A percentile compares a stretch with the other conserved stretches of the same genome.
phyloP scores from a whole-genome alignment of 2,329 filamentous ascomycete genomes.

The Xylaria sp. region DNA sequence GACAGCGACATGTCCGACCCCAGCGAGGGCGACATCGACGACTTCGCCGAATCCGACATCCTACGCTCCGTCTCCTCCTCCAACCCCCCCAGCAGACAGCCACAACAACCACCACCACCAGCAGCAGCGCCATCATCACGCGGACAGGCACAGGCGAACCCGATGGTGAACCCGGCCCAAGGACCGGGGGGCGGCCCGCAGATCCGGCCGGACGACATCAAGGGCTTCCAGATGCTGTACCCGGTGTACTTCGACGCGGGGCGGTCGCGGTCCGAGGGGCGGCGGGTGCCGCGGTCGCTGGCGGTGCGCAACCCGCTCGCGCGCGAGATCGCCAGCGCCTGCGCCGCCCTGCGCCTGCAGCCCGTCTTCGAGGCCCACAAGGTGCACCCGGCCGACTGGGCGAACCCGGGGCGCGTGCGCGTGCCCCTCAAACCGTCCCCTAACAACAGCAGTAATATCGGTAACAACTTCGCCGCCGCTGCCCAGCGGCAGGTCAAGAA shows the following conservation, averaged over 20 bases:
- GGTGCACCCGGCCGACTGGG: conserved; percentile 95
- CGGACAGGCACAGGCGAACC: too few species aligned
- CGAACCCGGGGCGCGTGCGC: conserved; percentile 88
- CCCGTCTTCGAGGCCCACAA: conserved; percentile 89
- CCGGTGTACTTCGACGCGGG: conserved; percentile 90
- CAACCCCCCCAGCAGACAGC: conserved; percentile 25
- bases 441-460: conserved; percentile 4
- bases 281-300: conserved; percentile 71
- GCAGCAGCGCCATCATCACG: conserved; percentile 29
- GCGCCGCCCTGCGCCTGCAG: conserved; percentile 68
- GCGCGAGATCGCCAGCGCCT: conserved; percentile 85
- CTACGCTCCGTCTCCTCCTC: conserved; percentile 47
- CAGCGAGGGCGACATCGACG: conserved; percentile 79
- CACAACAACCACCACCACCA: conserved; percentile 21
- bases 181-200: conserved; percentile 38
- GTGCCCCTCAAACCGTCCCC: conserved; percentile 65
- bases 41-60: conserved; percentile 62
- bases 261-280: conserved; percentile 75
- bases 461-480: too few species aligned
- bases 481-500: conserved; percentile 57
- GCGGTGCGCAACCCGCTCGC: conserved; percentile 87
- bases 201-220: conserved; percentile 62
- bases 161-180: conserved; percentile 40
- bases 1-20: conserved; percentile 78
- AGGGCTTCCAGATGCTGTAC: conserved; percentile 86